phyloP scores from a whole-genome alignment of 2,329 filamentous ascomycete genomes.

The Niveomyces coronatus region DNA sequence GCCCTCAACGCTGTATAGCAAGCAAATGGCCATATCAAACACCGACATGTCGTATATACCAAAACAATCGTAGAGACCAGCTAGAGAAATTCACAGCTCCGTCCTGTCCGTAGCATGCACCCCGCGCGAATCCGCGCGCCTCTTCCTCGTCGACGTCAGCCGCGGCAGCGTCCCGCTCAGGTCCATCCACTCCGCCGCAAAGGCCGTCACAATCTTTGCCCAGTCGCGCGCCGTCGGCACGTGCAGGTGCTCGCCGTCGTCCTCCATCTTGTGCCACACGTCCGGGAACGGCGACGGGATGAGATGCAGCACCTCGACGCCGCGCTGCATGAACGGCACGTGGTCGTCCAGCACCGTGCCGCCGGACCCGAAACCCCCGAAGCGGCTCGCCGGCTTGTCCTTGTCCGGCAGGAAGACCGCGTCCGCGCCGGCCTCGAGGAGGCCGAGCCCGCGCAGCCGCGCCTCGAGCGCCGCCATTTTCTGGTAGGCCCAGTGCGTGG shows the following conservation, averaged over 20 bases:
- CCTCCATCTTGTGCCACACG: constrained; percentile 79
- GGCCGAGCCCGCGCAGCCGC: constrained; percentile 55
- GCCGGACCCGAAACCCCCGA: constrained; percentile 25
- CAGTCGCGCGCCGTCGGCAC: constrained; percentile 74
- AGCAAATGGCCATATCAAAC: background rate
- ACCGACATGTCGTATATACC: background rate
- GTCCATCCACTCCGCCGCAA: constrained; percentile 88
- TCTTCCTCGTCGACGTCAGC: constrained; percentile 14
- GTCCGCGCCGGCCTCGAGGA: constrained; percentile 50
- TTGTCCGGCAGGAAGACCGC: constrained; percentile 55
- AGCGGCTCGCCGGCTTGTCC: constrained; percentile 38
- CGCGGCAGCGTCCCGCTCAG: constrained; percentile 36
- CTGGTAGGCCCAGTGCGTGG: constrained; percentile 88
- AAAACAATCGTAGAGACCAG: too few relatives aligned
- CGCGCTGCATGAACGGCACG: constrained; percentile 75
- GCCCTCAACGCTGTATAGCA: background rate
- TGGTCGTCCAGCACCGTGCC: constrained; percentile 74
- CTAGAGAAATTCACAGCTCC: constrained; percentile 22
- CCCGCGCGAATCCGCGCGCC: constrained; percentile 16
- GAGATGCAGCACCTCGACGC: constrained; percentile 80
- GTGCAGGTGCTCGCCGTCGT: constrained; percentile 80
- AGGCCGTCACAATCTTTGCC: constrained; percentile 73
- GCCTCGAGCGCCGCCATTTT: constrained; percentile 64
- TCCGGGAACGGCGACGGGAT: constrained; percentile 74
- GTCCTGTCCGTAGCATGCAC: constrained; percentile 20